Conservation (phyloP, 2,329 filamentous ascomycete species). For the Monascus ruber region DNA sequence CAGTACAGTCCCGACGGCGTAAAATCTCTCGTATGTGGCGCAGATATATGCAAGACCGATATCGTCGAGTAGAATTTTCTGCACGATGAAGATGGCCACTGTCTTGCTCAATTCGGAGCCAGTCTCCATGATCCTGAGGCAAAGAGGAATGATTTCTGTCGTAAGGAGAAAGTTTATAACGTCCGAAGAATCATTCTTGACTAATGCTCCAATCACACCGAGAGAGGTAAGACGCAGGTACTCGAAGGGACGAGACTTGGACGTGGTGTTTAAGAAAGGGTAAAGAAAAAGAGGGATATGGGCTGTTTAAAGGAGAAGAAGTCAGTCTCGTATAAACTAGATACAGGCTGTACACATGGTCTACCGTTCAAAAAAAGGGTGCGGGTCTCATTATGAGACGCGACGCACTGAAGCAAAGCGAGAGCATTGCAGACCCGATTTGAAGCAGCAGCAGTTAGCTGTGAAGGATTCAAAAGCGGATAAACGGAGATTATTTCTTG, state of each 20-base stretch:
- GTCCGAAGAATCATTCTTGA: conserved; percentile 97
- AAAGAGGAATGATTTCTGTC: conserved; percentile 95
- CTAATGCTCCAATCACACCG: conserved; percentile 89
- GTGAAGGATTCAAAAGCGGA: conserved; percentile 87
- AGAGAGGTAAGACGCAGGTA: conserved; percentile 92
- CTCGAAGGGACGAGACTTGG: conserved; percentile 93
- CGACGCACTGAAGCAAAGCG: conserved; percentile 89
- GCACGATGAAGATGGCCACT: conserved; percentile 97
- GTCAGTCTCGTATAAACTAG: background rate
- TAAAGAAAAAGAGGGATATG: conserved; percentile 97
- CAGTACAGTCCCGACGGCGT: conserved; percentile 90
- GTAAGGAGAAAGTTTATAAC: conserved; percentile 98
- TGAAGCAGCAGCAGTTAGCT: conserved; percentile 91
- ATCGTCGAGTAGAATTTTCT: conserved; percentile 95
- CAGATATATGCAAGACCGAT: conserved; percentile 97
- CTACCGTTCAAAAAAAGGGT: conserved; percentile 86
- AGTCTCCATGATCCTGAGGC: conserved; percentile 97
- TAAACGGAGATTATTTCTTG: conserved; percentile 99
- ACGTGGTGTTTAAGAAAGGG: conserved; percentile 96
- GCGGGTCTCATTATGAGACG: conserved; percentile 91
- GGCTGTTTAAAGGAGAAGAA: conserved; percentile 41
- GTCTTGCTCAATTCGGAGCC: conserved; percentile 97
- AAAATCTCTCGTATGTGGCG: conserved; percentile 96
- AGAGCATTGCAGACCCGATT: conserved; percentile 97
- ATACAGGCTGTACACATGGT: conserved; percentile 1